Evolutionary conservation across 2,329 filamentous ascomycete species (phyloP).

Genomic region (Knoxdaviesia capensis): DNA sequence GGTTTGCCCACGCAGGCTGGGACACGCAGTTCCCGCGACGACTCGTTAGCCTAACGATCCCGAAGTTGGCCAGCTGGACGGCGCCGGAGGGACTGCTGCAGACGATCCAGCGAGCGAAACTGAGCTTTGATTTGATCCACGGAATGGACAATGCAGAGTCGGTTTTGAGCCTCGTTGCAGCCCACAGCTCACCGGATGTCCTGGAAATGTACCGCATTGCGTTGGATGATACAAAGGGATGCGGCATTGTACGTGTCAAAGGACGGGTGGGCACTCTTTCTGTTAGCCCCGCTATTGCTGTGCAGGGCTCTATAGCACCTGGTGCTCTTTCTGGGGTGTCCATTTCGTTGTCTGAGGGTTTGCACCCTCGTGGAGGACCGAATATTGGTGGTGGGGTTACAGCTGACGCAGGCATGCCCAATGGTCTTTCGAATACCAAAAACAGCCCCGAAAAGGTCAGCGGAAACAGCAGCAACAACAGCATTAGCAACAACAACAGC

Average conservation of each 20-base stretch:
- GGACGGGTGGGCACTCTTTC: too few relatives aligned
- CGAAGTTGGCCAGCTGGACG: slow-evolving; percentile 51
- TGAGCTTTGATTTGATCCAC: slow-evolving; percentile 68
- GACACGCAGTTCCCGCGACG: slow-evolving; percentile 42
- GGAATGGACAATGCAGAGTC: slow-evolving; percentile 56
- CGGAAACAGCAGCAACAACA: too few relatives aligned
- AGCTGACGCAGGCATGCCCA: slow-evolving; percentile 5
- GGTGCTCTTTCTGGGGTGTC: slow-evolving; percentile 17
- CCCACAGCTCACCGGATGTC: slow-evolving; percentile 56
- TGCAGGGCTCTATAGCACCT: too few relatives aligned
- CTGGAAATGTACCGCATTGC: slow-evolving; percentile 64
- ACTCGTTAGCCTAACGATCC: slow-evolving; percentile 49
- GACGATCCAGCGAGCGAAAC: slow-evolving; percentile 49
- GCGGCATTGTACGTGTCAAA: slow-evolving; percentile 69
- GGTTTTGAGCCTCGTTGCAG: slow-evolving; percentile 55
- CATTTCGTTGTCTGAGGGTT: slow-evolving; percentile 24
- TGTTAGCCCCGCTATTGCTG: too few relatives aligned
- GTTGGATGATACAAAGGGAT: slow-evolving; percentile 48
- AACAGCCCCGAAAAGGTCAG: too few relatives aligned
- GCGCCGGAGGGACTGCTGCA: slow-evolving; percentile 60
- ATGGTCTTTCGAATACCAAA: too few relatives aligned
- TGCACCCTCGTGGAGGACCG: slow-evolving; percentile 6
- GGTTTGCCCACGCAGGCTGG: slow-evolving; percentile 87
- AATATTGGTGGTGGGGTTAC: not conserved
- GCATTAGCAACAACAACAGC: too few relatives aligned